A percentile compares a stretch with the other conserved stretches of the same genome.
phyloP scores from a whole-genome alignment of 2,329 filamentous ascomycete species.

The Ophiostoma triangulosporum region DNA sequence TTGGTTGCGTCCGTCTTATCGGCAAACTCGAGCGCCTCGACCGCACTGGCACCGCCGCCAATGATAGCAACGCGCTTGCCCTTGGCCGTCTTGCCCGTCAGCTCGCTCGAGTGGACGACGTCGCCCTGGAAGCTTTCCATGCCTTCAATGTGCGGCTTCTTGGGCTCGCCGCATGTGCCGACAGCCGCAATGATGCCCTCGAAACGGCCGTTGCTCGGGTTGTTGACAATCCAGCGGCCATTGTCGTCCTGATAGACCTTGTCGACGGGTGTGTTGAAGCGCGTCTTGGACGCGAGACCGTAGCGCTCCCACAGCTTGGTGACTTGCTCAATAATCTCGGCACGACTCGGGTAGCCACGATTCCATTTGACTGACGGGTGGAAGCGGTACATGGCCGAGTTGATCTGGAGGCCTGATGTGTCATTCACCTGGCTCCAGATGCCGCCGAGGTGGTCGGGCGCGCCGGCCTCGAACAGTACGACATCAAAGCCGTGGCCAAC shows the following conservation, averaged over 20 bases:
- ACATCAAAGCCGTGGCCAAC: slow-evolving; percentile 78
- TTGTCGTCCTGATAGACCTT: slow-evolving; percentile 41
- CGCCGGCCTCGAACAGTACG: slow-evolving; percentile 61
- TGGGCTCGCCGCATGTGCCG: slow-evolving; percentile 65
- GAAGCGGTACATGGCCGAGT: slow-evolving; percentile 79
- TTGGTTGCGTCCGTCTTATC: slow-evolving; percentile 51
- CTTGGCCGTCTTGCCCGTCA: slow-evolving; percentile 58
- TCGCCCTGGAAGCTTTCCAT: slow-evolving; percentile 58
- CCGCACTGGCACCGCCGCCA: slow-evolving; percentile 66
- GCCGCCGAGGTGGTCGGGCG: slow-evolving; percentile 53
- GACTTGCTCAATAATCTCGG: slow-evolving; percentile 63
- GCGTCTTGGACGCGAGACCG: slow-evolving; percentile 54
- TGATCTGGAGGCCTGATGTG: slow-evolving; percentile 34
- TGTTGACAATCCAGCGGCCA: slow-evolving; percentile 61
- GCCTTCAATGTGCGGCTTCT: slow-evolving; percentile 57
- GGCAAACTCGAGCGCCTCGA: slow-evolving; percentile 73
- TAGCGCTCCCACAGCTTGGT: slow-evolving; percentile 62
- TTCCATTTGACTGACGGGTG: slow-evolving; percentile 66
- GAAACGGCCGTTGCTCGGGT: slow-evolving; percentile 55
- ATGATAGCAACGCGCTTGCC: slow-evolving; percentile 66
- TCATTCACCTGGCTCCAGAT: slow-evolving; percentile 55
- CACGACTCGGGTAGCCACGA: slow-evolving; percentile 61
- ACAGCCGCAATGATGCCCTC: slow-evolving; percentile 68
- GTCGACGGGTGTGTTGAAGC: slow-evolving; percentile 56
- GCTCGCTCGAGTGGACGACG: slow-evolving; percentile 60